A percentile compares a stretch with the other conserved stretches of the same genome.
Conservation (phyloP, 768 basidiomycete genomes). For the Boletales sp. region DNA sequence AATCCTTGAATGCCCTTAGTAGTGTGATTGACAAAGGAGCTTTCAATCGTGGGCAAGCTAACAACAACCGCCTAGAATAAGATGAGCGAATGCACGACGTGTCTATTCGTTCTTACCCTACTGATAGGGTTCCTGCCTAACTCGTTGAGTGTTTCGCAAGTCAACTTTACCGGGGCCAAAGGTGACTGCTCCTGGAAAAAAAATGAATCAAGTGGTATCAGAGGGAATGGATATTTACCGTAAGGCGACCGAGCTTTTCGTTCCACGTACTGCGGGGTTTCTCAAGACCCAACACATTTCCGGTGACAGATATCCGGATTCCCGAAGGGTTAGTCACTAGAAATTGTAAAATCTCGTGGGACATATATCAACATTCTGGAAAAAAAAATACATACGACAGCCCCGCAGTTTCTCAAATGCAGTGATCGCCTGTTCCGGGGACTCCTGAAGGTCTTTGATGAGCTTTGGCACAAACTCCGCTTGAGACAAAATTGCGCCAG, state of each 20-base stretch:
- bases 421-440: constrained; percentile 66
- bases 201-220: neutral
- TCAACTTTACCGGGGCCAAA: constrained; percentile 63
- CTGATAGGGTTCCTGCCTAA: constrained; percentile 70
- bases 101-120: constrained; percentile 45
- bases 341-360: constrained; percentile 1
- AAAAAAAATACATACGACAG: constrained; percentile 45
- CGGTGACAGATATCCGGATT: constrained; percentile 87
- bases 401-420: constrained; percentile 74
- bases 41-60: constrained; percentile 91
- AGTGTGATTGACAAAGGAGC: constrained; percentile 77
- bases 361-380: neutral
- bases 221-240: constrained; percentile 47
- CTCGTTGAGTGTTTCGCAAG: constrained; percentile 65
- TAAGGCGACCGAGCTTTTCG: constrained; percentile 57
- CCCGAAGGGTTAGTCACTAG: constrained; percentile 81
- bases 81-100: neutral
- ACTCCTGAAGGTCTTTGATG: constrained; percentile 63
- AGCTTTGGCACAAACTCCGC: constrained; percentile 78
- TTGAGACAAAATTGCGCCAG: constrained; percentile 66
- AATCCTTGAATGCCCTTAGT: constrained; percentile 79
- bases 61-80: constrained; percentile 69
- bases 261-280: constrained; percentile 74
- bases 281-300: constrained; percentile 67
- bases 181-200: constrained; percentile 39